Base-by-base conservation (phyloP, 495 filamentous ascomycete genomes). In the Paragyromitra xinjiangensis region DNA sequence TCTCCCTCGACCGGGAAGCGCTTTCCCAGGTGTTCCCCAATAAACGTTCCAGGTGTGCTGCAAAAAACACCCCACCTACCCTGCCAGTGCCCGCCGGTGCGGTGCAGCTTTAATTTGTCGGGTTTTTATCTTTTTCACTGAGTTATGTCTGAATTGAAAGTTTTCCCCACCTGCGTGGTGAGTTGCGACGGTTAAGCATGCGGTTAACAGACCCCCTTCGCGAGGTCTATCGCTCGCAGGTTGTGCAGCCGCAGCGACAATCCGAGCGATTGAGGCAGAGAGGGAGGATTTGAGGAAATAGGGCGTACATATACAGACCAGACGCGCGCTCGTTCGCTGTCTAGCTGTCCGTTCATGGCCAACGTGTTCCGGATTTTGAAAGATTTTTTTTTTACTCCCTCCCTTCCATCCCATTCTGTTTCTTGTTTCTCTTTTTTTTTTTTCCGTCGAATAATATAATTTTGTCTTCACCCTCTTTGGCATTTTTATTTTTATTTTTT, bases 211-310 rank as follows among this genome's bases (percentile, higher is more conserved):
- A 37, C 51, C 68, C 61, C 66, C 62, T 51, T 56, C 44, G n/a
- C 53, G 48, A 63, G 73, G 65, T 64, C 68, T 62, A 53, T 71
- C 44, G 59, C 34, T 72, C 69, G 58, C 73, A 65, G 65, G 58
- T 69, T 64, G 71, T 71, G 65, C 77, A 73, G 71, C 71, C 64
- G 75, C 58, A 77, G 68, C 67, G 37, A 16, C 63, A 58, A 48
- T 50, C 53, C 37, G 50, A 44, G 61, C 63, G 61, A 73, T 73
- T 73, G 61, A 51, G 50, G 69, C 44, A 71, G 61, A 71, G 69
- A 56, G 7, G 63, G 39, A 24, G 69, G 74, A 73, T 77, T 77
- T 77, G 74, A 77, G 74, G 69, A 73, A 72, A 75, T 72, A 71
- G 70, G 71, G 45, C 67, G 8, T 48, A 44, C 68, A 77, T 73